Evolutionary conservation across 148 eudicot species (phyloP).

Genomic region (Vaccinium vitisidaea): DNA sequence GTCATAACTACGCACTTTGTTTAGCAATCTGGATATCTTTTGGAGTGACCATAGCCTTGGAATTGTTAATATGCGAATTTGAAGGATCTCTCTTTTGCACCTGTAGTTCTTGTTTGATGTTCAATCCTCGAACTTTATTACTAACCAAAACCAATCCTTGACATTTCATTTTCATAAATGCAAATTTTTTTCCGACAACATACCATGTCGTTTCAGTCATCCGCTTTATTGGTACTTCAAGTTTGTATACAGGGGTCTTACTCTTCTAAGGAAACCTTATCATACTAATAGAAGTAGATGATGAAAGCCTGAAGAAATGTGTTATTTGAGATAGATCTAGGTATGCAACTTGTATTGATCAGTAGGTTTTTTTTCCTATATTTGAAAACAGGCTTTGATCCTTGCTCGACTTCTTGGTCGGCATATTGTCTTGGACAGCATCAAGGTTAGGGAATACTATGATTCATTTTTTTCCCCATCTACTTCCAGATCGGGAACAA

Average conservation of each 20-base stretch:
- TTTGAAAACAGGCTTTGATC: constrained; percentile 72
- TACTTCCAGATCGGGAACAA: not conserved
- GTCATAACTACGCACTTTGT: not conserved
- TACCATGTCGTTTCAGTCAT: not conserved
- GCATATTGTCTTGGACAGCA: constrained; percentile 56
- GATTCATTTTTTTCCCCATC: not conserved
- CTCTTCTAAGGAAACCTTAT: not conserved
- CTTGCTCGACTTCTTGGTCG: constrained; percentile 89
- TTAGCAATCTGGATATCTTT: not conserved
- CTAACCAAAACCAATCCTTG: not conserved
- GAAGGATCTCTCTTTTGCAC: not conserved
- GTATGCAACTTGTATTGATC: not conserved
- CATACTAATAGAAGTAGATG: not conserved
- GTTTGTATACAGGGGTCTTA: not conserved
- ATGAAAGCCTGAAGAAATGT: not conserved
- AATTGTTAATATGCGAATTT: not conserved
- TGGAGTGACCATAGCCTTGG: not conserved
- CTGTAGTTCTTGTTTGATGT: not conserved
- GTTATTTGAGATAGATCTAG: not conserved
- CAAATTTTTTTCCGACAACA: not conserved
- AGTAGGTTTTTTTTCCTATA: not conserved
- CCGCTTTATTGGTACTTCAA: not conserved
- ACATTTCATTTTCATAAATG: not conserved
- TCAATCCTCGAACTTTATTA: not conserved
- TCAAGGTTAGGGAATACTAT: constrained; percentile 47